These are phyloP conservation scores for Irpex lacteus DNA, from an alignment of 1,284 basidiomycete genomes.

Conservation along the genomic window DNA sequence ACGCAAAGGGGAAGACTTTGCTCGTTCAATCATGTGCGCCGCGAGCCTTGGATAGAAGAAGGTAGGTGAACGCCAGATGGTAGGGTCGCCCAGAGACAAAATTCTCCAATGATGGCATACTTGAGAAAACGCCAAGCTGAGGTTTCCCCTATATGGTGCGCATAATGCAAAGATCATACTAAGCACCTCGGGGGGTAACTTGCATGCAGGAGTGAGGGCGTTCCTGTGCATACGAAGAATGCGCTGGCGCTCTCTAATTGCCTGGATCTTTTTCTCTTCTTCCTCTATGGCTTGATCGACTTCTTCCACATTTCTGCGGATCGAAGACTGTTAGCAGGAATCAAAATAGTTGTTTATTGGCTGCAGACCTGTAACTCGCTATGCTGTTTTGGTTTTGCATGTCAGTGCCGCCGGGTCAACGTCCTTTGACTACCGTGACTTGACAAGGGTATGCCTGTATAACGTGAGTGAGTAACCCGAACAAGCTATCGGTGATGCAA, in stretches of 20 bases:
- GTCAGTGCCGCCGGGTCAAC: too few species aligned
- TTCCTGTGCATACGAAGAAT: neutral
- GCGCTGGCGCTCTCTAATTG: neutral
- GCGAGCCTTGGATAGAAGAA: neutral
- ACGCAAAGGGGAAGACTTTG: neutral
- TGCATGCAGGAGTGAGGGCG: neutral
- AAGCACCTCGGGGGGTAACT: neutral
- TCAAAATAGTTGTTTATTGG: too few species aligned
- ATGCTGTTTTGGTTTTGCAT: too few species aligned
- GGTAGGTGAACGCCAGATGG: neutral
- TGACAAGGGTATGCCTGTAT: too few species aligned
- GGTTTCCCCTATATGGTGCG: neutral
- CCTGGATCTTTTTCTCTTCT: neutral
- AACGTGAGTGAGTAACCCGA: too few species aligned
- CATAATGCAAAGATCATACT: neutral
- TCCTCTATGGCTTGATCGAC: neutral
- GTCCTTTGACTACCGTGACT: too few species aligned
- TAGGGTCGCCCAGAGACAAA: neutral
- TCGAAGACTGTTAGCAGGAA: too few species aligned
- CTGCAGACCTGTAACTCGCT: too few species aligned
- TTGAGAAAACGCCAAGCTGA: neutral
- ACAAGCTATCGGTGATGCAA: too few species aligned
- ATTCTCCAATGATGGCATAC: neutral
- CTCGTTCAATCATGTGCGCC: neutral
- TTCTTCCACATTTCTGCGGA: neutral